Conservation (phyloP, 768 basidiomycete genomes). For the Tulasnella sp. region DNA sequence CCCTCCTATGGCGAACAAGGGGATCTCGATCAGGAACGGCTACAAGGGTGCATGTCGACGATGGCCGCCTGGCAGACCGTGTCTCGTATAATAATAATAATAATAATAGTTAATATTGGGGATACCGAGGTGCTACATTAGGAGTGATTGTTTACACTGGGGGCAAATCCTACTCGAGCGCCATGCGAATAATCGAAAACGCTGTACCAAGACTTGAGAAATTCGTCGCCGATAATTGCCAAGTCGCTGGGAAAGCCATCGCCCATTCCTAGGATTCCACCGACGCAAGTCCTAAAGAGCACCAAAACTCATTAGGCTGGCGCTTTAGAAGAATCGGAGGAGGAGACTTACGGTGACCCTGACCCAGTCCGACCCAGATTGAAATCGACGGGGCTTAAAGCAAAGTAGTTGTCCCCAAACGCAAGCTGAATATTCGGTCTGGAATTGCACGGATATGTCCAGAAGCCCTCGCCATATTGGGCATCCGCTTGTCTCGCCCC, state of each 20-base stretch:
- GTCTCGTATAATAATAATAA: too few species aligned
- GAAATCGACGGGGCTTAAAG: conserved; percentile 45
- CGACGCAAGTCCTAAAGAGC: conserved; percentile 43
- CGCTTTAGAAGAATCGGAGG: background rate
- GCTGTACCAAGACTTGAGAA: conserved; percentile 52
- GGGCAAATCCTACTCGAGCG: conserved; percentile 8
- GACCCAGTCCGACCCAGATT: conserved; percentile 41
- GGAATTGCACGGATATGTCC: conserved; percentile 46
- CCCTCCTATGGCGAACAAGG: too few species aligned
- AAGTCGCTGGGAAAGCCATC: conserved; percentile 44
- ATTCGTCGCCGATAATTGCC: conserved; percentile 55
- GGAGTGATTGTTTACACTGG: background rate
- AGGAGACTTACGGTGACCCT: conserved; percentile 31
- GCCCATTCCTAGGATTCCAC: conserved; percentile 44
- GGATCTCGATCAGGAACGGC: too few species aligned
- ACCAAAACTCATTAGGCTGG: background rate
- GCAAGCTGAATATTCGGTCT: conserved; percentile 36
- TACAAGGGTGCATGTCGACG: too few species aligned
- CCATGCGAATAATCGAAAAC: conserved; percentile 15
- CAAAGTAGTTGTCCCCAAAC: conserved; percentile 39
- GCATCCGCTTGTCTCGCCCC: background rate
- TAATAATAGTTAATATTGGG: too few species aligned
- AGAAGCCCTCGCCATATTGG: conserved; percentile 37
- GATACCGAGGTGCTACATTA: background rate
- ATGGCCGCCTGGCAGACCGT: too few species aligned